Evolutionary conservation across 495 filamentous ascomycete species (phyloP), one percentile per base, ranked within the genome.

Genomic region (Trichoderma orchidacearum): DNA sequence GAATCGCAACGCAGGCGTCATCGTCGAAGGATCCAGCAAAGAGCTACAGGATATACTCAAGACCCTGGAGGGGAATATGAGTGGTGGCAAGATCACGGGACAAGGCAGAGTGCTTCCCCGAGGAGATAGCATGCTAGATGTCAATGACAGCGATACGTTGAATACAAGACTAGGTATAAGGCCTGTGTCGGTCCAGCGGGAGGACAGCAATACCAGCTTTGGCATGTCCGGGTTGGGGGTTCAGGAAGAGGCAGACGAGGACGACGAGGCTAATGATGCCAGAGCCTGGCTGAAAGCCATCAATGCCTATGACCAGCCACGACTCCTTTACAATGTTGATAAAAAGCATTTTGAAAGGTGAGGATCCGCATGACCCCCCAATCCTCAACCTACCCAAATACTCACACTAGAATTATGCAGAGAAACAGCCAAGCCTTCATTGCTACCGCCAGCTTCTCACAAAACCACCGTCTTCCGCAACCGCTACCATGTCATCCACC

Each of bases 271-370:
- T 0, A 75, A 73, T 18, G 83, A 94, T 63, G 79, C 85, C 0
- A 77, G 89, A 56, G 77, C 77, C 54, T 95, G 88, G 88, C 67
- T 94, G 17, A 90, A 85, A 62, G 76, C 90, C 3, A 74, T 92
- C 30, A 76, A 77, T 45, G 89, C 90, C 9, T 92, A 85, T 68
- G 82, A 90, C n/a, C 88, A 94, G 68, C 94, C 94, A 36, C 81
- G 89, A 35, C 72, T 92, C 61, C 71, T 83, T 23, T 98, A 96
- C 67, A 95, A 95, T 63, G 77, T 83, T 21, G 76, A 77, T 21
- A 95, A 94, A 73, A 96, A 92, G 64, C 86, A 95, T 63, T 97
- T 98, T 63, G 90, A 96, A 61, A 81, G 68, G 84, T 84, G 62
- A 21, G n/a, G 65, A 56, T 55, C n/a, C 36, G 23, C 29, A 17